phyloP scores from a whole-genome alignment of 768 basidiomycete species.

The Mycena maculata region DNA sequence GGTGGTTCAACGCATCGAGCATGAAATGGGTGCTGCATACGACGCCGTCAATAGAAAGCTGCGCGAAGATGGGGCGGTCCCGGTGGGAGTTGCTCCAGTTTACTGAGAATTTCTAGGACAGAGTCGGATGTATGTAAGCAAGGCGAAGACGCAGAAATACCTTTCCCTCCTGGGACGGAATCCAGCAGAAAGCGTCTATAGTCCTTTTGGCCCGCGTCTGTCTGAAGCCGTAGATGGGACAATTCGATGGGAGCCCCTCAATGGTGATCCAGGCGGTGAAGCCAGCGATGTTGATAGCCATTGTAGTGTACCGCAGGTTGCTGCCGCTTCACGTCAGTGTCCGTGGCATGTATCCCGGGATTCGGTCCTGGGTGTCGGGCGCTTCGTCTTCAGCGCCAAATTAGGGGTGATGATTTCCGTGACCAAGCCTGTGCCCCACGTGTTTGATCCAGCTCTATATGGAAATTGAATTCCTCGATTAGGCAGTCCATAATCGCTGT shows the following conservation, averaged over 20 bases:
- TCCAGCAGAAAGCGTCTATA: constrained; percentile 35
- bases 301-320: background rate
- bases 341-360: too few species aligned
- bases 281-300: constrained; percentile 22
- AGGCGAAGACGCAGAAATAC: background rate
- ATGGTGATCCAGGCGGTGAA: constrained; percentile 40
- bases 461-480: too few species aligned
- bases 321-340: too few species aligned
- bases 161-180: constrained; percentile 40
- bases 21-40: constrained; percentile 40
- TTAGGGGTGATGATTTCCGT: too few species aligned
- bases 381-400: too few species aligned
- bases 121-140: background rate
- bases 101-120: constrained; percentile 38
- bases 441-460: too few species aligned
- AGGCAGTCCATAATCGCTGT: too few species aligned
- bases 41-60: constrained; percentile 40
- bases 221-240: constrained; percentile 25
- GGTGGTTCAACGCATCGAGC: constrained; percentile 31
- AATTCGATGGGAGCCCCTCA: constrained; percentile 16
- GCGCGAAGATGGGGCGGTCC: constrained; percentile 33
- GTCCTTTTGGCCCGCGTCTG: too few species aligned
- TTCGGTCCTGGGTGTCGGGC: too few species aligned
- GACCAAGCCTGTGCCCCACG: too few species aligned
- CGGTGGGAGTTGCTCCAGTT: constrained; percentile 38